phyloP scores from a whole-genome alignment of 306 rosid genomes.

The Begonia loranthoides region DNA sequence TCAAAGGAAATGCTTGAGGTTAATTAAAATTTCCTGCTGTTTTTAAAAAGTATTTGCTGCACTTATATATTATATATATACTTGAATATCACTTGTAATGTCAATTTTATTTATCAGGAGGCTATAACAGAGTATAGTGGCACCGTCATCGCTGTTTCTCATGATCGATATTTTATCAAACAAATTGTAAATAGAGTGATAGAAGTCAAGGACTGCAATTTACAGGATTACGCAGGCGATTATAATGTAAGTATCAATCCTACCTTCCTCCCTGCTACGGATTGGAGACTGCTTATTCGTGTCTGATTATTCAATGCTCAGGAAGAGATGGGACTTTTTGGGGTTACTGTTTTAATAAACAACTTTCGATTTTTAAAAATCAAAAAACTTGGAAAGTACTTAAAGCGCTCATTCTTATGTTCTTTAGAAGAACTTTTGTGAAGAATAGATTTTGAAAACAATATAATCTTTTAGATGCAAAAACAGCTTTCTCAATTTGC shows the following conservation, averaged over 20 bases:
- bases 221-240: slow-evolving; percentile 88
- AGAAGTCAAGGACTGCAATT: slow-evolving; percentile 54
- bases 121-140: slow-evolving; percentile 78
- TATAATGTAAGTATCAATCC: slow-evolving; percentile 55
- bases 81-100: slow-evolving; percentile 6
- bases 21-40: slow-evolving; percentile 9
- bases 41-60: neutral
- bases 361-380: too few relatives aligned
- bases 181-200: slow-evolving; percentile 92
- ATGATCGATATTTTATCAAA: slow-evolving; percentile 84
- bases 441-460: too few relatives aligned
- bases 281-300: too few relatives aligned
- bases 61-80: neutral
- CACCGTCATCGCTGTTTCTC: slow-evolving; percentile 89
- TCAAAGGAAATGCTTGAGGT: slow-evolving; percentile 99
- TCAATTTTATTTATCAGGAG: slow-evolving; percentile 44
- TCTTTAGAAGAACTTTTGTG: too few relatives aligned
- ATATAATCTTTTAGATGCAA: too few relatives aligned
- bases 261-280: too few relatives aligned
- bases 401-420: too few relatives aligned
- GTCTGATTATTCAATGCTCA: too few relatives aligned
- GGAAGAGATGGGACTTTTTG: too few relatives aligned
- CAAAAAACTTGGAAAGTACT: too few relatives aligned
- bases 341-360: too few relatives aligned
- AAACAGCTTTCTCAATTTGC: too few relatives aligned